Base-by-base conservation (phyloP, 148 eudicot species). In the Vaccinium myrtillus region DNA sequence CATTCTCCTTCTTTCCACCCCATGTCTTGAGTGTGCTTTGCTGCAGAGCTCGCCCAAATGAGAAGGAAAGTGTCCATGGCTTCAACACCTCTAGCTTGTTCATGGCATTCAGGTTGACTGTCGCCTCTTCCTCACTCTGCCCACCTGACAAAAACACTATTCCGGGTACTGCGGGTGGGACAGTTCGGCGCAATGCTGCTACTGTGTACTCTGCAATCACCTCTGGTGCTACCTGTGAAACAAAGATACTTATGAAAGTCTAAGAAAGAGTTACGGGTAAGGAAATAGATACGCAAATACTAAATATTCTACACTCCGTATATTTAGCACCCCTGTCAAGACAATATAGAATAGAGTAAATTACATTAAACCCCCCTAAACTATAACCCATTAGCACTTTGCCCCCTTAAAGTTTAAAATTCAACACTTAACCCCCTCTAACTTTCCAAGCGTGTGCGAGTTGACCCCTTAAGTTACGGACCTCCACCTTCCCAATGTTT, bases 91-190 rank as follows among this genome's bases (percentile, higher is more conserved):
- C 90, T 82, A 94, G 79, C 88, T 94, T 95, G 92, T 95, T 95
- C 98, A 94, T 95, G 25, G 96, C 95, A 36, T 92, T 84, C 43
- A 96, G 92, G 84, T 96, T 96, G 80, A 88, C 77, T 1, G 98
- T 96, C 3, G 98, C 98, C 79, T 88, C 92, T 83, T 93, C 95
- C 90, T 96, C 98, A 65, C 98, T 96, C 73, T 96, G 98, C 16
- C 98, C 98, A 1, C 98, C 98, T 0, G 98, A 96, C 56, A 94
- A 79, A 71, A 96, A 96, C 90, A 96, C 97, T 0, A 96, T 88
- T 53, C 99, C 99, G 2, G 99, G 98, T 21, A 96, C 98, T 0
- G 98, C 99, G 2, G 98, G 92, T 49, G 98, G 99, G 49, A 96
- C 99, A 0, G 99, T 93, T 23, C 99, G 81, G 25, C 93, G 85